Base-by-base conservation (phyloP, 345 rosid species). In the Aethionema arabicum region DNA sequence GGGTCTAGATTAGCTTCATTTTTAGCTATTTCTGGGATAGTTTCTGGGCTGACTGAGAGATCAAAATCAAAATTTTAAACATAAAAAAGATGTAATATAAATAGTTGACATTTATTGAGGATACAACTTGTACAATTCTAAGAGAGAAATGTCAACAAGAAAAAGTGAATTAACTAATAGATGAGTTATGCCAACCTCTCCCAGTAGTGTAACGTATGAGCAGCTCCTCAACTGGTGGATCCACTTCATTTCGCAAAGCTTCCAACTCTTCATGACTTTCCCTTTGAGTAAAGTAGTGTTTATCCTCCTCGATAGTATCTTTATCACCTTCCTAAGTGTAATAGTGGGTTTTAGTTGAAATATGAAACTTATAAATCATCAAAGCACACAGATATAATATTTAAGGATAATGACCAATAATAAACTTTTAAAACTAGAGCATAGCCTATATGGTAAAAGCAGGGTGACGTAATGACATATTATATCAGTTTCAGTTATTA, bases 291-390 rank as follows among this genome's bases (percentile, higher is more conserved):
- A 90, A 82, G 43, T 76, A 82, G 66, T 90, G 92, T 73, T 90
- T 97, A 76, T 90, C 99, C 78, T 86, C 95, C 76, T 90, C 97
- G 58, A 95, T 74, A 43, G 95, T 95, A 56, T 76, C 87, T 82
- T 95, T 95, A 83, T 95, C 85, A 78, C 88, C 99, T 83, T 84
- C 99, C 99, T 95, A 86, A 79, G 87, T 47, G 66, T 45, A 65
- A 72, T 52, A 30, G 31, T 58, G 66, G 51, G 56, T 45, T 65
- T 14, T 16, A 59, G 39, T 64, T 65, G 47, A 72, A 70, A 51
- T 36, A 44, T 16, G 21, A 58, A 58, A 65, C 38, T 51, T 59
- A 52, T 52, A 6, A 11, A 16, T 63, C 27, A 9, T 56, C 59
- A 50, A 46, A 30, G 50, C 50, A 37, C 32, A 44, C 49, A 14